Evolutionary conservation across 2,329 filamentous ascomycete genomes (phyloP).

Genomic region (Fusarium sp.): DNA sequence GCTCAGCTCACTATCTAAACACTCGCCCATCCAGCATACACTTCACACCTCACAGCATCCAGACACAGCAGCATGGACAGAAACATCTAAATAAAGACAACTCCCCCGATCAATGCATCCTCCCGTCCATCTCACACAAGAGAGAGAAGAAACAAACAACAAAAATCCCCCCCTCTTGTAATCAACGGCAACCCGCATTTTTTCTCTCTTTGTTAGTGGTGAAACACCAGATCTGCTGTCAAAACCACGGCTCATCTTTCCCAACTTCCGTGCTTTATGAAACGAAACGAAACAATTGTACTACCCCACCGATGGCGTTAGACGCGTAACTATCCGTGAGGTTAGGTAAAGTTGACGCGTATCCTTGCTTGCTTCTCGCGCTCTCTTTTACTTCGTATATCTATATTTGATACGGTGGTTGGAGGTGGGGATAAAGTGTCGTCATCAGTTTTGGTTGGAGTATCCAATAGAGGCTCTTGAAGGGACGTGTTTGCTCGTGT

Average conservation of each 20-base stretch:
- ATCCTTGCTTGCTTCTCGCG: background rate
- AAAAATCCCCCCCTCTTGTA: constrained; percentile 3
- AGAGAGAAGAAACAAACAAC: background rate
- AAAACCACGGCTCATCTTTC: constrained; percentile 37
- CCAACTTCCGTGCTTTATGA: constrained; percentile 3
- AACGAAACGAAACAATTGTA: constrained; percentile 17
- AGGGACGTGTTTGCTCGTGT: constrained; percentile 5
- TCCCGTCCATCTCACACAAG: constrained; percentile 17
- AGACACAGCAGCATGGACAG: too few species aligned
- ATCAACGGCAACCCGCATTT: constrained; percentile 22
- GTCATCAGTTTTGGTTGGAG: background rate
- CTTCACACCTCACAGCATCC: too few species aligned
- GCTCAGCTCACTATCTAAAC: background rate
- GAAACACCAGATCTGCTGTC: constrained; percentile 37
- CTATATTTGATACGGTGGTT: background rate
- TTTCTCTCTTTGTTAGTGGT: background rate
- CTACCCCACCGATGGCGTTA: constrained; percentile 7
- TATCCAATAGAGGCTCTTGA: background rate
- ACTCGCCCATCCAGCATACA: background rate
- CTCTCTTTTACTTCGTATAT: background rate
- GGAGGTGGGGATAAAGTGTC: background rate
- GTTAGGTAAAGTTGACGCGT: background rate
- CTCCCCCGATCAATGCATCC: constrained; percentile 14
- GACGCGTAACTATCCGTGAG: background rate
- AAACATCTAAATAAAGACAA: constrained; percentile 1